Conservation (phyloP, 1,284 basidiomycete genomes). For the Pseudozyma tsukubaensis region DNA sequence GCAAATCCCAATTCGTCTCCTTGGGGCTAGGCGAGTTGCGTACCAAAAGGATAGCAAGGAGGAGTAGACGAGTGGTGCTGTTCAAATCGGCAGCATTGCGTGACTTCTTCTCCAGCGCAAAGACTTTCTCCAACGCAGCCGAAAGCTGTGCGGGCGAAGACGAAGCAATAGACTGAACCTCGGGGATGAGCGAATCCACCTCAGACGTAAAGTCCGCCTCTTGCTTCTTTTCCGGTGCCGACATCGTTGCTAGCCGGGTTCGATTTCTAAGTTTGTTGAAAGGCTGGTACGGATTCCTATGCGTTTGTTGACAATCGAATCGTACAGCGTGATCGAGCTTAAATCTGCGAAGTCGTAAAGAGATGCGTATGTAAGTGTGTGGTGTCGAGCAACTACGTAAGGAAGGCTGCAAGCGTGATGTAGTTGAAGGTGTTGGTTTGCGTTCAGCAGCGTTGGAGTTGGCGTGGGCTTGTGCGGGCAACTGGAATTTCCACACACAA, state of each 20-base stretch:
- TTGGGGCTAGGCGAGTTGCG: constrained; percentile 47
- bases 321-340: background rate
- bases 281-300: too few relatives aligned
- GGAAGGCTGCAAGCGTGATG: background rate
- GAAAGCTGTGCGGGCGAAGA: constrained; percentile 82
- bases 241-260: constrained; percentile 16
- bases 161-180: constrained; percentile 71
- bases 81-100: constrained; percentile 93
- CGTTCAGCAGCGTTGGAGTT: background rate
- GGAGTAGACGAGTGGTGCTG: constrained; percentile 87
- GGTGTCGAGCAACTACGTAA: background rate
- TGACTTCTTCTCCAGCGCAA: constrained; percentile 92
- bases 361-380: background rate
- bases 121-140: constrained; percentile 88
- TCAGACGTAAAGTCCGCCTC: constrained; percentile 73
- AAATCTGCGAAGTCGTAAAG: background rate
- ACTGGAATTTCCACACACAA: constrained; percentile 4
- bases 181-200: constrained; percentile 71
- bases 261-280: too few relatives aligned
- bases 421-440: constrained; percentile 13
- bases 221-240: constrained; percentile 70
- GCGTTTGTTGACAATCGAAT: too few relatives aligned
- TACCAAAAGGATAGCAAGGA: constrained; percentile 74
- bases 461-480: constrained; percentile 32
- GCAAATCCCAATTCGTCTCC: constrained; percentile 54